Percentiles rank a stretch among this genome's conserved stretches.
Conservation (phyloP, 148 eudicot species). For the Vaccinium macrocarpon region DNA sequence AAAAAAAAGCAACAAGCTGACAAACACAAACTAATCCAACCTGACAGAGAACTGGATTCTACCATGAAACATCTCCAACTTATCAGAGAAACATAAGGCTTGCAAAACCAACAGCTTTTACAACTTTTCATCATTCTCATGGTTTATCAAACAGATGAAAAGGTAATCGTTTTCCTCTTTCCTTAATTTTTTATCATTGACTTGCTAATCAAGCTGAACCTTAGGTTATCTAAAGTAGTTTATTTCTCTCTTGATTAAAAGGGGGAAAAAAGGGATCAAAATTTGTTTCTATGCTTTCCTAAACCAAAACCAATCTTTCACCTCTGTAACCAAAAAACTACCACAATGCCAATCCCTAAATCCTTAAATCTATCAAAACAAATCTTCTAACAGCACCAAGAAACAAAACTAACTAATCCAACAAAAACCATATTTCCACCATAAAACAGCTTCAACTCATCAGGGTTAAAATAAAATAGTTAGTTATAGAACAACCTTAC, state of each 20-base stretch:
- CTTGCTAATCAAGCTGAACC: neutral
- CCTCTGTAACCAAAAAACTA: no score
- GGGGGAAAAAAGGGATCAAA: no score
- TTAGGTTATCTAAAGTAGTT: no score
- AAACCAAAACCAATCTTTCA: neutral
- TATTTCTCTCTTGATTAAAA: no score
- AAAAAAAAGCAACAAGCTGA: neutral
- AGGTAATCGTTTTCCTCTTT: no score
- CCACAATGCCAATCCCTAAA: no score
- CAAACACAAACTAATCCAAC: neutral
- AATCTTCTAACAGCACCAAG: no score
- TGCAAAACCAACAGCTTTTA: neutral
- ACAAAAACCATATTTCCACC: no score
- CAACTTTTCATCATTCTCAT: neutral
- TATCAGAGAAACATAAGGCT: neutral
- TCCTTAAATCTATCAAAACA: no score
- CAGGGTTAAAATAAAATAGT: neutral
- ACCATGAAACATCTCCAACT: neutral
- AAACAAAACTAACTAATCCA: no score
- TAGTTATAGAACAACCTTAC: neutral
- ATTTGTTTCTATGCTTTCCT: neutral
- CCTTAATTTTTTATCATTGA: no score
- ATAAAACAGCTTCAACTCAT: neutral
- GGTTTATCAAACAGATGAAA: no score
- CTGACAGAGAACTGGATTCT: neutral